phyloP scores from a whole-genome alignment of 192 early-diverging fungal genomes.

The Entomortierella parvispora region DNA sequence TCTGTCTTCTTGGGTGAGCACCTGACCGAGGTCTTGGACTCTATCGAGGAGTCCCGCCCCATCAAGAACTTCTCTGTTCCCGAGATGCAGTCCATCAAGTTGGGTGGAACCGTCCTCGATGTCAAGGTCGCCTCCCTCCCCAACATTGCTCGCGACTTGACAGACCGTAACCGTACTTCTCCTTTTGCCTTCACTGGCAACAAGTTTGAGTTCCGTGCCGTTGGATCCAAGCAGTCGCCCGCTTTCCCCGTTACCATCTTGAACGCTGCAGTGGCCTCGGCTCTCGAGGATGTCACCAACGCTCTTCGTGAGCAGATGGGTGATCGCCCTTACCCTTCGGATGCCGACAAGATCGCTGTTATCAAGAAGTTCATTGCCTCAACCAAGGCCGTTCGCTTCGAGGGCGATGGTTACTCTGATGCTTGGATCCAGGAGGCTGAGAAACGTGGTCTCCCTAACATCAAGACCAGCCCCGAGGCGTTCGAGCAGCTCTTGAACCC shows the following conservation, averaged over 20 bases:
- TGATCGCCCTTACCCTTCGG: slow-evolving; percentile 75
- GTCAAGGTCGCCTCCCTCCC: slow-evolving; percentile 95
- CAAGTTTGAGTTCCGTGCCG: slow-evolving; percentile 99
- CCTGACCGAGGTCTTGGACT: slow-evolving; percentile 93
- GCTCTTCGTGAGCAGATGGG: slow-evolving; percentile 88
- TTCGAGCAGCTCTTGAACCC: slow-evolving; percentile 84
- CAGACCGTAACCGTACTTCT: slow-evolving; percentile 99
- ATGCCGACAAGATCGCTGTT: slow-evolving; percentile 90
- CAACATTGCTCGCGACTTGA: slow-evolving; percentile 93
- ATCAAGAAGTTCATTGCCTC: slow-evolving; percentile 87
- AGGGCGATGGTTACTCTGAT: slow-evolving; percentile 98
- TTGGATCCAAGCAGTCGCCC: slow-evolving; percentile 97
- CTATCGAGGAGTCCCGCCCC: slow-evolving; percentile 89
- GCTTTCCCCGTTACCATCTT: slow-evolving; percentile 96
- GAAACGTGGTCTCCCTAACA: slow-evolving; percentile 96
- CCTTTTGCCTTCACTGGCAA: slow-evolving; percentile 99
- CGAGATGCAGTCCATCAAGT: slow-evolving; percentile 90
- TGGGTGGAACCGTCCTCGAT: slow-evolving; percentile 95
- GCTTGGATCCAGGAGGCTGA: slow-evolving; percentile 94
- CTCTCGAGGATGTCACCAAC: slow-evolving; percentile 77
- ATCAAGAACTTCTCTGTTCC: slow-evolving; percentile 90
- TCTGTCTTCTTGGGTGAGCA: slow-evolving; percentile 98
- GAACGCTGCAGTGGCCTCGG: slow-evolving; percentile 92
- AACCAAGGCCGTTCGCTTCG: slow-evolving; percentile 91
- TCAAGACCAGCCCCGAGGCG: slow-evolving; percentile 89